A percentile compares a stretch with the other conserved stretches of the same genome.
Conservation (phyloP, 139 green algal genomes). For the Tetraselmis striata region DNA sequence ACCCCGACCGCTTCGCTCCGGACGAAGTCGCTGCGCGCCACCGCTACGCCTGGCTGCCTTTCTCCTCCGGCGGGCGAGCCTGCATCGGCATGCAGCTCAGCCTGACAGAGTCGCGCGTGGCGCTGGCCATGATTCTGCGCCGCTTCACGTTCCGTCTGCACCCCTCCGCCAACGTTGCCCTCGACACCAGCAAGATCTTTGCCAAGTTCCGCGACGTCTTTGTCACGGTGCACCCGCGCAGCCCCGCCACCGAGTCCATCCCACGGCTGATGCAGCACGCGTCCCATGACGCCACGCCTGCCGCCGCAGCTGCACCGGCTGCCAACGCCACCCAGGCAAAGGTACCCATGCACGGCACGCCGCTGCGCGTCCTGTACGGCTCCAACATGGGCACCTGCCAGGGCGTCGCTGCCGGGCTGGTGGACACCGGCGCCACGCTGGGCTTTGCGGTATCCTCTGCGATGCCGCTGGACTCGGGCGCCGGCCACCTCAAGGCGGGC, state of each 20-base stretch:
- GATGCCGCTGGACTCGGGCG: slow-evolving; percentile 3
- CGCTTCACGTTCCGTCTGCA: slow-evolving; percentile 1
- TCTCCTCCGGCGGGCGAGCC: slow-evolving; percentile 6
- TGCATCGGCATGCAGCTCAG: slow-evolving; percentile 20
- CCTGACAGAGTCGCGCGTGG: neutral
- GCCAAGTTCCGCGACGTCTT: neutral
- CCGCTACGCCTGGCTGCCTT: slow-evolving; percentile 14
- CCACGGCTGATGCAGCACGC: neutral
- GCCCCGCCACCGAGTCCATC: neutral
- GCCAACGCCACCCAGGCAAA: too few species aligned
- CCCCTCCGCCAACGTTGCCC: neutral
- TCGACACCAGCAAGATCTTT: neutral
- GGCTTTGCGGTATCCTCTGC: slow-evolving; percentile 7
- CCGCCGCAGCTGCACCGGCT: too few species aligned
- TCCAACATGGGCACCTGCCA: slow-evolving; percentile 25
- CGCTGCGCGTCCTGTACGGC: slow-evolving; percentile 19
- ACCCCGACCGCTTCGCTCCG: slow-evolving; percentile 21
- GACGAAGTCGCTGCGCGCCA: neutral
- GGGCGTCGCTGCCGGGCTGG: slow-evolving; percentile 3
- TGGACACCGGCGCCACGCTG: neutral
- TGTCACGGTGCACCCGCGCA: neutral
- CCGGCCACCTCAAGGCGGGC: neutral
- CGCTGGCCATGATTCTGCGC: slow-evolving; percentile 5
- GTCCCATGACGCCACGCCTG: neutral
- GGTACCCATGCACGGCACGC: slow-evolving; percentile 9